A percentile compares a stretch with the other conserved stretches of the same genome.
These are phyloP conservation scores for Neopestalotiopsis sp. DNA, from an alignment of 2,329 filamentous ascomycete genomes.

Conservation along the genomic window DNA sequence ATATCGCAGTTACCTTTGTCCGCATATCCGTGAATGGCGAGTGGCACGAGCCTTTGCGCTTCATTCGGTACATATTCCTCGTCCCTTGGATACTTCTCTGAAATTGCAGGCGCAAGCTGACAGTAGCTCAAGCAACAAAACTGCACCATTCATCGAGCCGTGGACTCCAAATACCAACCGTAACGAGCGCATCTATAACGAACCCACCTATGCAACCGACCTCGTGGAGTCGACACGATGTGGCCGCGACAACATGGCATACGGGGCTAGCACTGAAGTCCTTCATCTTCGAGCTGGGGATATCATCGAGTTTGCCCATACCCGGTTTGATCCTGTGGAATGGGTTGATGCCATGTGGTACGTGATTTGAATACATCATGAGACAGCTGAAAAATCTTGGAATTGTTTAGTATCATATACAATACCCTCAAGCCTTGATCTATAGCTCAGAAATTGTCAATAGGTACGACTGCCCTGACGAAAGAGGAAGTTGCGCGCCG, in stretches of 20 bases:
- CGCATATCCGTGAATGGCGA: constrained; percentile 4
- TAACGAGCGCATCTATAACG: constrained; percentile 2
- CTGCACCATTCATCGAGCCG: not conserved
- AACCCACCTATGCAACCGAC: constrained; percentile 7
- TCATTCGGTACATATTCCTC: constrained; percentile 5
- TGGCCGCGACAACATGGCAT: constrained; percentile 22
- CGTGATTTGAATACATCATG: too few relatives aligned
- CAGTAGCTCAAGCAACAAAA: not conserved
- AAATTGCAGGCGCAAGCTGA: not conserved
- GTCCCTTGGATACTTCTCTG: too few relatives aligned
- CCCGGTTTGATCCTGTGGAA: not conserved
- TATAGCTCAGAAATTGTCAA: too few relatives aligned
- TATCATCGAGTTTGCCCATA: constrained; percentile 18
- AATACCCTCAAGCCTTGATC: too few relatives aligned
- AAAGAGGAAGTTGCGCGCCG: constrained; percentile 7
- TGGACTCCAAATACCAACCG: not conserved
- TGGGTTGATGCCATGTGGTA: constrained; percentile 6
- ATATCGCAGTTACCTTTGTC: constrained; percentile 1
- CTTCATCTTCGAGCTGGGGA: constrained; percentile 22
- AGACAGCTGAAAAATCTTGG: rapidly evolving
- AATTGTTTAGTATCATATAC: too few relatives aligned
- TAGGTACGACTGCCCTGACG: constrained; percentile 8
- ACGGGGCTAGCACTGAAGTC: constrained; percentile 22
- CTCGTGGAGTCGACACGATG: constrained; percentile 19
- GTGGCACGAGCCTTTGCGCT: not conserved